These are phyloP conservation scores for Ceratocystis smalleyi DNA, from an alignment of 2,329 filamentous ascomycete species.

Conservation along the genomic window DNA sequence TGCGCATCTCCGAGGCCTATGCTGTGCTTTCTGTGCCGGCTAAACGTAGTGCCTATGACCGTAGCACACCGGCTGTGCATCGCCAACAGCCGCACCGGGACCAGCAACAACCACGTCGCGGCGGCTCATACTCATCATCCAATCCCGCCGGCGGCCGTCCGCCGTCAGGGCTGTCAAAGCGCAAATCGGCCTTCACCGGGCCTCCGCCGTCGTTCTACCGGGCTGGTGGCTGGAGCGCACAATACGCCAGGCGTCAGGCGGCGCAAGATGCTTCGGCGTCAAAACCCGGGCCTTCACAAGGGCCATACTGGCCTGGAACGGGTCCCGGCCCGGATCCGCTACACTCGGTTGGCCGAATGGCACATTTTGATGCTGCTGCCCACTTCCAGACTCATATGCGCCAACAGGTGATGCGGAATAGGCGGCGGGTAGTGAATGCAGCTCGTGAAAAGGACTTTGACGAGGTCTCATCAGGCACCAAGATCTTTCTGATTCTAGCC, in stretches of 20 bases:
- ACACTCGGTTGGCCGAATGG: conserved; percentile 35
- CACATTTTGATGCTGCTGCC: conserved; percentile 58
- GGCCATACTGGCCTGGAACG: conserved; percentile 29
- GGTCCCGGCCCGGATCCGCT: conserved; percentile 41
- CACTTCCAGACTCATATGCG: conserved; percentile 61
- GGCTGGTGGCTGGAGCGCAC: conserved; percentile 59
- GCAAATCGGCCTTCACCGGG: conserved; percentile 61
- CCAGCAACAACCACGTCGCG: conserved; percentile 19
- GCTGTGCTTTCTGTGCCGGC: conserved; percentile 53
- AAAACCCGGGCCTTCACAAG: conserved; percentile 2
- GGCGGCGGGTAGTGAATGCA: conserved; percentile 6
- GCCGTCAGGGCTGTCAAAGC: conserved; percentile 62
- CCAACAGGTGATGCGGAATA: conserved; percentile 35
- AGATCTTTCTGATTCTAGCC: conserved; percentile 7
- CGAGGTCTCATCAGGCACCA: not conserved
- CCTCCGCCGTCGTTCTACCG: conserved; percentile 83
- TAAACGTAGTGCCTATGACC: conserved; percentile 71
- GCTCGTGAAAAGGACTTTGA: conserved; percentile 1
- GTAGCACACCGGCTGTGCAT: conserved; percentile 27
- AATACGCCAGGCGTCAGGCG: conserved; percentile 41
- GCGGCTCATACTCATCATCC: conserved; percentile 39
- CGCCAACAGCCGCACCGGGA: conserved; percentile 22
- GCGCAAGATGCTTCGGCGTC: conserved; percentile 33
- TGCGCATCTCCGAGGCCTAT: conserved; percentile 74
- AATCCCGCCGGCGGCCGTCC: conserved; percentile 58